Percentiles rank a stretch among this genome's conserved stretches.
Conservation (phyloP, 352 stramenopile species). For the Globisporangium megalacanthum region DNA sequence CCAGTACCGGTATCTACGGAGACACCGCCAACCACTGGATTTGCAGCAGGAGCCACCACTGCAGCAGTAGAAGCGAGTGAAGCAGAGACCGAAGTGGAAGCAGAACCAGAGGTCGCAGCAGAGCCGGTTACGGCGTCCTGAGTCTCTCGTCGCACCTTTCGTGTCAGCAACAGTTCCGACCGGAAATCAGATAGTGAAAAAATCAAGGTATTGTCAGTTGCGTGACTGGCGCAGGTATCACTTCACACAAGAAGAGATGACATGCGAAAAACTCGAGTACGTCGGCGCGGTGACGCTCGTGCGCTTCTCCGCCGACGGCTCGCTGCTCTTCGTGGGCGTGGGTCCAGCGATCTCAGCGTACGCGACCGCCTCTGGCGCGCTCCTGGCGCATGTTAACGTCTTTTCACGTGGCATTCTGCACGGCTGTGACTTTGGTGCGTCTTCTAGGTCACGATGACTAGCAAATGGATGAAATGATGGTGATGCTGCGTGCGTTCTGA, state of each 20-base stretch:
- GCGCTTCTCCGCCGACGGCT: slow-evolving; percentile 62
- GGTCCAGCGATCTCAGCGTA: slow-evolving; percentile 67
- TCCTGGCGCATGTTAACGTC: slow-evolving; percentile 39
- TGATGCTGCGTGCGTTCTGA: background rate
- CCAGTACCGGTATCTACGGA: background rate
- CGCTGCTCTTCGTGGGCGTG: slow-evolving; percentile 68
- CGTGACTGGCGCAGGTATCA: too few species aligned
- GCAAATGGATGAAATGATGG: background rate
- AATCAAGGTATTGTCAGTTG: too few species aligned
- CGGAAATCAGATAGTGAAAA: too few species aligned
- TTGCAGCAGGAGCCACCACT: background rate
- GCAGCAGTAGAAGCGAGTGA: background rate
- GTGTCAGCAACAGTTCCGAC: background rate
- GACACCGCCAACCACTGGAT: background rate
- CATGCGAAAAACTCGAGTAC: slow-evolving; percentile 62
- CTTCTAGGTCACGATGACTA: background rate
- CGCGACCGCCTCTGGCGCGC: slow-evolving; percentile 32
- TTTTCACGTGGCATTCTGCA: slow-evolving; percentile 70
- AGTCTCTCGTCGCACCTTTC: too few species aligned
- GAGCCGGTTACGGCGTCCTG: background rate
- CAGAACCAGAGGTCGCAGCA: background rate
- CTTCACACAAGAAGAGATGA: background rate
- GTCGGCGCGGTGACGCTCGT: slow-evolving; percentile 80
- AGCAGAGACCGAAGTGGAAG: background rate
- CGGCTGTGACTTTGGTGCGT: slow-evolving; percentile 50